Evolutionary conservation across 306 rosid genomes (phyloP).

Genomic region (Citrullus mucosospermus): DNA sequence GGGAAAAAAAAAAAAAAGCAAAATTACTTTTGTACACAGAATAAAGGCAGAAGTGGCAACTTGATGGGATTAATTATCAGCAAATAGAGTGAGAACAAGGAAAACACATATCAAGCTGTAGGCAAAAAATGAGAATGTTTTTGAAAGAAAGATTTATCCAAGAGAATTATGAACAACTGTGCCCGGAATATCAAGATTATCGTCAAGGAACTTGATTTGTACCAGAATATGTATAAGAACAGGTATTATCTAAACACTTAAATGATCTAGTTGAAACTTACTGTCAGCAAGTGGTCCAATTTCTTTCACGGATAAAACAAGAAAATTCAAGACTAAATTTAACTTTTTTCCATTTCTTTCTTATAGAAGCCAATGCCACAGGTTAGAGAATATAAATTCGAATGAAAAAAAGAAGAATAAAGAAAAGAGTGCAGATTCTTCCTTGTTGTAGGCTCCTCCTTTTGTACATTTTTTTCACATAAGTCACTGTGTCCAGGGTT

Average conservation of each 20-base stretch:
- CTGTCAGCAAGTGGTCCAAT: neutral
- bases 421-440: neutral
- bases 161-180: neutral
- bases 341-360: neutral
- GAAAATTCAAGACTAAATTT: neutral
- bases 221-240: neutral
- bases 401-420: neutral
- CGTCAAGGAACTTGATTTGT: neutral
- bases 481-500: neutral
- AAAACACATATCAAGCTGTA: neutral
- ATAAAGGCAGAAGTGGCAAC: neutral
- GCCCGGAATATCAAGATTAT: neutral
- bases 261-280: neutral
- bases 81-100: neutral
- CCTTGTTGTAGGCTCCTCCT: neutral
- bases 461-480: neutral
- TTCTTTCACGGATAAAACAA: neutral
- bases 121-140: neutral
- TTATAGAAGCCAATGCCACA: neutral
- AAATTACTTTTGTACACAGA: neutral
- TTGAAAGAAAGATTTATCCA: neutral
- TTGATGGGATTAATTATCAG: neutral
- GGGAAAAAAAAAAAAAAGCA: neutral
- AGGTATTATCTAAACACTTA: neutral
- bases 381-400: neutral